A percentile compares a stretch with the other conserved stretches of the same genome.
Evolutionary conservation across 306 rosid species (phyloP).

Genomic region (Benincasa hispida): DNA sequence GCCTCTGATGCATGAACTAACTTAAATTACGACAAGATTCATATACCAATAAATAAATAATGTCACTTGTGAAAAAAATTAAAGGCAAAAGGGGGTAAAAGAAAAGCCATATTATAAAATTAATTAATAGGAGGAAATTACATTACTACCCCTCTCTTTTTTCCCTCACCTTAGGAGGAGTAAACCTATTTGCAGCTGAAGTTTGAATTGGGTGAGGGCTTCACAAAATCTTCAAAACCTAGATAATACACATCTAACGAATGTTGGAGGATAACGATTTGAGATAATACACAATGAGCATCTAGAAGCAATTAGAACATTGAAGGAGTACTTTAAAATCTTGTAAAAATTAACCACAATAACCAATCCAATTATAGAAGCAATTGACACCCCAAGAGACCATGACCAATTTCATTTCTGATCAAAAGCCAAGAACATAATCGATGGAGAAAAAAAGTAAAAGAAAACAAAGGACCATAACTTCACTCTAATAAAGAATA

Average conservation of each 20-base stretch:
- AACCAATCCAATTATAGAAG: conserved; percentile 49
- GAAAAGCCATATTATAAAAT: background rate
- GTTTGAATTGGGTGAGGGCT: too few relatives aligned
- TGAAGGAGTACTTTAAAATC: too few relatives aligned
- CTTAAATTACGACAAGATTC: background rate
- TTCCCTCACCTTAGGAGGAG: too few relatives aligned
- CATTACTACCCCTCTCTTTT: background rate
- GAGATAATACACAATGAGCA: too few relatives aligned
- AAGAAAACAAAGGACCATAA: too few relatives aligned
- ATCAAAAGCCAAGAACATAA: conserved; percentile 40
- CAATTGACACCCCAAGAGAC: conserved; percentile 50
- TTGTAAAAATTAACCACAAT: too few relatives aligned
- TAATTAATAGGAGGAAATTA: background rate
- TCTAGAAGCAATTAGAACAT: too few relatives aligned
- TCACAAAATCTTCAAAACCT: too few relatives aligned
- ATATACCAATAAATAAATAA: background rate
- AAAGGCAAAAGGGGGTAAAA: background rate
- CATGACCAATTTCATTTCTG: conserved; percentile 60
- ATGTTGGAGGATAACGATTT: too few relatives aligned
- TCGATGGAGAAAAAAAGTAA: background rate
- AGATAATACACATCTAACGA: too few relatives aligned
- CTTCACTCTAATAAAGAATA: too few relatives aligned
- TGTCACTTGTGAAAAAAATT: background rate
- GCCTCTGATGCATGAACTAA: conserved; percentile 2
- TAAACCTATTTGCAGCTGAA: too few relatives aligned